Percentiles rank a stretch among this genome's conserved stretches.
phyloP scores from a whole-genome alignment of 2,329 filamentous ascomycete species.

The Calonectria crousiana region DNA sequence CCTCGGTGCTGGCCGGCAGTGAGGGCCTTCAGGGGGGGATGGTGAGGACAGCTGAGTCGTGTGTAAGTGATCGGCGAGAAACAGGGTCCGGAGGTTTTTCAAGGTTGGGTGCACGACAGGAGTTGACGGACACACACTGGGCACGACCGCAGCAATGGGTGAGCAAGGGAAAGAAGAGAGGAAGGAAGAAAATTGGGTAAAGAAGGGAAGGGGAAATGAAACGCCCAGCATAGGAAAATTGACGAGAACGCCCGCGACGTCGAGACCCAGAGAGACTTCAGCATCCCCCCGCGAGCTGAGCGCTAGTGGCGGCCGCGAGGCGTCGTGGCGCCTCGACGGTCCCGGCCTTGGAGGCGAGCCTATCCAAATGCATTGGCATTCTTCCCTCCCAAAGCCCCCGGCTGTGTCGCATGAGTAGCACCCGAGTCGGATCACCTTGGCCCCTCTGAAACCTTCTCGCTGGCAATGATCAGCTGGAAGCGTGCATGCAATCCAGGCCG shows the following conservation, averaged over 20 bases:
- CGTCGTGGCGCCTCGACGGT: constrained; percentile 49
- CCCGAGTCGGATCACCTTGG: neutral
- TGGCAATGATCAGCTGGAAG: neutral
- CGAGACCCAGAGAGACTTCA: neutral
- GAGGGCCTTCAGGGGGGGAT: neutral
- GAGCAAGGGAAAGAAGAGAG: neutral
- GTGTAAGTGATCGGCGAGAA: neutral
- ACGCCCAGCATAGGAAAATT: neutral
- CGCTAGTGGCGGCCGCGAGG: constrained; percentile 31
- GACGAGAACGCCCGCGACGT: constrained; percentile 1
- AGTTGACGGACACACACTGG: neutral
- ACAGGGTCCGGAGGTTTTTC: neutral
- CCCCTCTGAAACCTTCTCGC: neutral
- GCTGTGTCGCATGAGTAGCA: neutral
- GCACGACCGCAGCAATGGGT: neutral
- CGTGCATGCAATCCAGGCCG: neutral
- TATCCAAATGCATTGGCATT: constrained; percentile 7
- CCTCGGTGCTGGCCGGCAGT: neutral
- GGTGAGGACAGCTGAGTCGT: neutral
- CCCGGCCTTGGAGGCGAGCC: neutral
- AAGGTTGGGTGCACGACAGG: neutral
- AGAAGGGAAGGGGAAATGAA: neutral
- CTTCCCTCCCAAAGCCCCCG: neutral
- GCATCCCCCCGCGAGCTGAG: constrained; percentile 28
- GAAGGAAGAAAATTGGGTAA: neutral